Base-by-base conservation (phyloP, 768 basidiomycete species). In the Suillus lakei region DNA sequence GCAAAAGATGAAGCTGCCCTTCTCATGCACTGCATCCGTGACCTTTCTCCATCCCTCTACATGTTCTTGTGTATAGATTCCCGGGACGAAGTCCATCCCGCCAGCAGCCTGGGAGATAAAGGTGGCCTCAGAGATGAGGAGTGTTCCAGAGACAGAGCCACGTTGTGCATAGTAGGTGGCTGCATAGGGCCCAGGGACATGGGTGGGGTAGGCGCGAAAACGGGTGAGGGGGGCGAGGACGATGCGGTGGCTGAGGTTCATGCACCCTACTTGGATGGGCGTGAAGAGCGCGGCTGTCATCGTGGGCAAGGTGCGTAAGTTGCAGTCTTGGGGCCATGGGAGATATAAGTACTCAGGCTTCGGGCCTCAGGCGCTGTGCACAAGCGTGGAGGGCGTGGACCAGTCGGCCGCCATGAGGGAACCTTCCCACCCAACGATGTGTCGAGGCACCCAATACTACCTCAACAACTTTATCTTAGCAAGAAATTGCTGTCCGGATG, bases 21-120 rank as follows among this genome's bases (percentile, higher is more conserved):
- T 78, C 6, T 74, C 76, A 70, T 86, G 85, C 0, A 85, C 82
- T 5, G 76, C 74, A 23, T 81, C 79, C 34, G 75, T 78, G 23
- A 85, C 68, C 77, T 81, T 69, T 70, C 84, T 86, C 89, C 88
- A 91, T 0, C 76, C 84, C 0, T 64, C 68, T 38, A 88, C 78
- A 66, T 89, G 88, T 18, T 82, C 83, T 3, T 76, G 71, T 8
- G 69, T 80, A 77, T 80, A 87, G 41, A 87, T 81, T 0, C 87
- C 86, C 0, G 87, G 86, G 3, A 80, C 76, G 65, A 79, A 69
- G 15, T 69, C 59, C 74, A 63, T 53, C 64, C 79, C 74, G 63
- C 79, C 68, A 63, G 77, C 74, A 43, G 66, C 50, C 26, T 53
- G 72, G 56, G 72, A 73, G 66, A 83, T 77, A 61, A 77, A 74